Conservation (phyloP, 164 flowering plant genomes). For the Paratinospora sagittata region DNA sequence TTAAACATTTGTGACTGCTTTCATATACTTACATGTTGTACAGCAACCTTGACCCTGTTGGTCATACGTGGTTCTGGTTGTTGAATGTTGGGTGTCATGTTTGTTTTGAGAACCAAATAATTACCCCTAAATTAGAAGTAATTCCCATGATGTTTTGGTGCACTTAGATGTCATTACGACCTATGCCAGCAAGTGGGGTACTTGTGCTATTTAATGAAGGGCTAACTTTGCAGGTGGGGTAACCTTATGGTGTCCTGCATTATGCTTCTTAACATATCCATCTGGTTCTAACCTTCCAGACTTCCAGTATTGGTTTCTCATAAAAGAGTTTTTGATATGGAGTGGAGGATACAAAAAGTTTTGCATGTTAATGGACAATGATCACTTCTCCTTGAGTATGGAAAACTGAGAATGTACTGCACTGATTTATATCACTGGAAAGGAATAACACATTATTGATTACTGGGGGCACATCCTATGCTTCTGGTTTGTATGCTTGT, state of each 20-base stretch:
- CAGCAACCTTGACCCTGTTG: too few relatives aligned
- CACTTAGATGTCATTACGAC: not conserved
- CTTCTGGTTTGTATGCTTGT: not conserved
- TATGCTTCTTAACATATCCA: not conserved
- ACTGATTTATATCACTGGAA: not conserved
- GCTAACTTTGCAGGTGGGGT: not conserved
- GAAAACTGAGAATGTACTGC: not conserved
- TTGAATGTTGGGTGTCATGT: not conserved
- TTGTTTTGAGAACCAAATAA: not conserved
- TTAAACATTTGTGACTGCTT: not conserved
- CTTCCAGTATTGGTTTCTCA: not conserved
- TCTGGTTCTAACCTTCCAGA: not conserved
- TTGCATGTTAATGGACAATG: not conserved
- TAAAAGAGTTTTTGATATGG: not conserved
- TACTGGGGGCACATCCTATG: not conserved
- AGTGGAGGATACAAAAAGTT: not conserved
- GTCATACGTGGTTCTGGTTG: slow-evolving; percentile 1
- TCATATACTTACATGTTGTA: not conserved
- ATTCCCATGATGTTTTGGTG: not conserved
- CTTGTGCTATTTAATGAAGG: not conserved
- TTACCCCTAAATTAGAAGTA: not conserved
- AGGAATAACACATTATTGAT: not conserved
- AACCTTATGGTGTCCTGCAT: too few relatives aligned
- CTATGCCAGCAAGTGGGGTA: not conserved
- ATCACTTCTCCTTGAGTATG: not conserved